A percentile compares a stretch with the other conserved stretches of the same genome.
Conservation (phyloP, 2,329 filamentous ascomycete genomes). For the Alternaria infectoria region DNA sequence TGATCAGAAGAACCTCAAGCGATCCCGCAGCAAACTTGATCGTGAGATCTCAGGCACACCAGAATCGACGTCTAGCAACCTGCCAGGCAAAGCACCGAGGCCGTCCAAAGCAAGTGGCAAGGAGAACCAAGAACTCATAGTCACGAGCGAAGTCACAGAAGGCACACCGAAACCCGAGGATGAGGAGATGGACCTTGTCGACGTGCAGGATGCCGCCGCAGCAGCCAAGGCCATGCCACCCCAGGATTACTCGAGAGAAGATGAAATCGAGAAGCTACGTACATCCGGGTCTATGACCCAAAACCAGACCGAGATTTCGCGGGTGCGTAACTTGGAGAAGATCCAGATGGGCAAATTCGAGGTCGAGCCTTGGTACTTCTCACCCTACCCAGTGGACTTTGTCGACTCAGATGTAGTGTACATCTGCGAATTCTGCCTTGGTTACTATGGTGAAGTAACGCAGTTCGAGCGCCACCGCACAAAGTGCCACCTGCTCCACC, state of each 20-base stretch:
- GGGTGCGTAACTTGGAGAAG: conserved; percentile 91
- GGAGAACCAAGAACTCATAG: conserved; percentile 61
- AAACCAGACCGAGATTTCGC: conserved; percentile 94
- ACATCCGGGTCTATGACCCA: conserved; percentile 98
- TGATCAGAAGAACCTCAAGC: conserved; percentile 55
- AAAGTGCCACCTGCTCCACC: conserved; percentile 91
- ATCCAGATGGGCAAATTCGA: conserved; percentile 93
- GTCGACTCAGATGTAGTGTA: conserved; percentile 88
- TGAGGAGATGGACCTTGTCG: conserved; percentile 59
- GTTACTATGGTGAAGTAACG: conserved; percentile 83
- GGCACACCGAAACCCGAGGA: conserved; percentile 59
- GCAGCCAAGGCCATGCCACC: conserved; percentile 60
- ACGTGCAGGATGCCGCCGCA: conserved; percentile 59
- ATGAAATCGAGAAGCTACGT: conserved; percentile 94
- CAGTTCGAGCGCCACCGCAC: conserved; percentile 83
- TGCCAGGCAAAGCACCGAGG: conserved; percentile 53
- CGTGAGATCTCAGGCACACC: conserved; percentile 63
- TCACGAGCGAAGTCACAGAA: conserved; percentile 56
- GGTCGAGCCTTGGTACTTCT: conserved; percentile 98
- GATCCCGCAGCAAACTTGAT: conserved; percentile 54
- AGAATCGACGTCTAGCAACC: conserved; percentile 59
- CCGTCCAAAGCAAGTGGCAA: conserved; percentile 66
- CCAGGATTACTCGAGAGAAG: conserved; percentile 74
- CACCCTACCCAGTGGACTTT: conserved; percentile 90
- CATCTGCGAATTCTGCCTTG: conserved; percentile 96